These are phyloP conservation scores for Didymella pomorum DNA, from an alignment of 2,329 filamentous ascomycete species.

Conservation along the genomic window DNA sequence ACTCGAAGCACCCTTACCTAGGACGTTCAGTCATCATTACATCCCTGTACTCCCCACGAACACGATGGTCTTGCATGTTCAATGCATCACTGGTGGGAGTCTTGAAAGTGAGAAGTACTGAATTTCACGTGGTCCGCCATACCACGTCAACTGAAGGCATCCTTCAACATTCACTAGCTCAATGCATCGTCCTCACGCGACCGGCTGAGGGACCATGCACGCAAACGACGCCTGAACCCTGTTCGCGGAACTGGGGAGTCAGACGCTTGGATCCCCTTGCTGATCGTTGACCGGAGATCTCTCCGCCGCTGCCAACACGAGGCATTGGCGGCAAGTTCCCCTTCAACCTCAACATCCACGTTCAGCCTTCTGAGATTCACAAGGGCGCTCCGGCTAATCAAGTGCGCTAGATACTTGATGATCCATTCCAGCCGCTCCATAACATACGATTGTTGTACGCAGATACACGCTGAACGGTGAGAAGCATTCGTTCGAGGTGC, in stretches of 20 bases:
- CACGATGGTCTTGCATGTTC: background rate
- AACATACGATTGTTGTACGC: background rate
- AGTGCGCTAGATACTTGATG: background rate
- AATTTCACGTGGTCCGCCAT: constrained; percentile 1
- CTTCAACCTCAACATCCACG: constrained; percentile 4
- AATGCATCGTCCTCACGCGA: constrained; percentile 1
- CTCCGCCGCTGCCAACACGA: constrained; percentile 3
- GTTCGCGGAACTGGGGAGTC: constrained; percentile 3
- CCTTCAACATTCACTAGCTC: constrained; percentile 4
- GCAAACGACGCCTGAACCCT: constrained; percentile 11
- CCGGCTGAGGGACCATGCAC: constrained; percentile 2
- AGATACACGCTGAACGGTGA: background rate
- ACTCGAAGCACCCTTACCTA: constrained; percentile 9
- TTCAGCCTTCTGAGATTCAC: background rate
- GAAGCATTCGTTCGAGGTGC: background rate
- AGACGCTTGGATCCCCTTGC: constrained; percentile 15
- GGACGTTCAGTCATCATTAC: background rate
- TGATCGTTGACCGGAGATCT: constrained; percentile 13
- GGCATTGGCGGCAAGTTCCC: constrained; percentile 6
- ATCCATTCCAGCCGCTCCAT: background rate
- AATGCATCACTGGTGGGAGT: background rate
- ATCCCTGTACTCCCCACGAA: background rate
- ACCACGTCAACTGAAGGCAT: background rate
- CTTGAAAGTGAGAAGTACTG: background rate
- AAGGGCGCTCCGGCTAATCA: background rate